Base-by-base conservation (phyloP, 257 asterid genomes). In the Ilex aquifolium region DNA sequence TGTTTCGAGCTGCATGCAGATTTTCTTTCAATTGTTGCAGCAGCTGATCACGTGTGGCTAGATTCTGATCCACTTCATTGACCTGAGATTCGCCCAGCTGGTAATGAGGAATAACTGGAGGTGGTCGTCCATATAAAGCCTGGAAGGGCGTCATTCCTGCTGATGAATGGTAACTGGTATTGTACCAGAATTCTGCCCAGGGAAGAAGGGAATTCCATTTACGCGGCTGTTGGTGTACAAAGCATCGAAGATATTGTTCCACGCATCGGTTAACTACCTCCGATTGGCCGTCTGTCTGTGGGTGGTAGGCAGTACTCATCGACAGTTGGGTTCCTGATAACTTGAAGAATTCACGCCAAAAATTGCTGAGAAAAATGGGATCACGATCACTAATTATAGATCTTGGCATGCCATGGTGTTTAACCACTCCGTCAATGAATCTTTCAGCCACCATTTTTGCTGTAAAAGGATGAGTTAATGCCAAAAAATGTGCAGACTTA, bases 161-260 rank as follows among this genome's bases (percentile, higher is more conserved):
- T 21, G 27, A 21, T 21, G 27, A 0, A 21, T 42, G 10, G 7
- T 7, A 31, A 57, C 59, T 10, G 5, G 48, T 1, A n/a, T 66
- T 66, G 13, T 59, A 67, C 65, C 60, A 66, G 30, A 32, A 59
- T 21, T 66, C 60, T 0, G 60, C 65, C 12, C 50, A 32, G 0
- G 60, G 31, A 0, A 59, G 1, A 32, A 6, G 1, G 12, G 12
- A 6, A 11, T 11, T 42, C 48, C 48, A 42, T 42, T 42, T 42
- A 6, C 12, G 7, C 48, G 7, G 53, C 2, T 8, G 12, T 0
- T 58, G 27, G 0, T 52, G 29, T 0, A 40, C 31, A 55, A 59
- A 29, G 13, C 65, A 48, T 0, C 44, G 21, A 1, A 66, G 21
- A 10, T 59, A 67, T 3, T 5, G 15, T 21, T 67, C 61, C 13